Conservation (phyloP, 192 early-diverging fungal species). For the Coemansia erecta region DNA sequence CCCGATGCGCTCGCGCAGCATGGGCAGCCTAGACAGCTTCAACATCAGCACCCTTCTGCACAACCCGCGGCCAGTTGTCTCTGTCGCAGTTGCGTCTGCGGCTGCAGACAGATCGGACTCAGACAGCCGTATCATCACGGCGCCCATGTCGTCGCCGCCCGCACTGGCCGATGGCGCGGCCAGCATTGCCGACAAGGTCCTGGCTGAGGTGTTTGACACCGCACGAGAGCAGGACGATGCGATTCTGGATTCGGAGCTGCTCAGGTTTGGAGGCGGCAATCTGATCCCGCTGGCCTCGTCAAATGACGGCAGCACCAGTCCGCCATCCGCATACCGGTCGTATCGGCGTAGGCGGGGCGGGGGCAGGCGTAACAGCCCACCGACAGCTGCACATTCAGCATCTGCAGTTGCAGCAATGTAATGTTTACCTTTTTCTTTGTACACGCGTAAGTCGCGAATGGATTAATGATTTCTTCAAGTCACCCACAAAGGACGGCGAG, state of each 20-base stretch:
- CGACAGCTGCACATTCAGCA: not conserved
- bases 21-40: not conserved
- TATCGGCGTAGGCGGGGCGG: constrained; percentile 16
- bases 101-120: not conserved
- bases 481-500: too few species aligned
- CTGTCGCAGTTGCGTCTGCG: not conserved
- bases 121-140: constrained; percentile 4
- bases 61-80: not conserved
- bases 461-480: too few species aligned
- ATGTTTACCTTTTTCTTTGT: too few species aligned
- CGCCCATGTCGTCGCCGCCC: constrained; percentile 20
- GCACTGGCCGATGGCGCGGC: constrained; percentile 8
- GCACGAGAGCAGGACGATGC: not conserved
- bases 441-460: too few species aligned
- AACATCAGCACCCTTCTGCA: not conserved
- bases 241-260: constrained; percentile 17
- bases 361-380: not conserved
- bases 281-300: constrained; percentile 37
- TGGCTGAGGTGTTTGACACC: constrained; percentile 2
- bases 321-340: constrained; percentile 8
- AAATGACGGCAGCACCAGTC: not conserved
- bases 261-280: constrained; percentile 29
- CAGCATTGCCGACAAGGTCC: constrained; percentile 14
- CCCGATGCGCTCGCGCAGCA: constrained; percentile 9
- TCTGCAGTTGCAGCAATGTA: too few species aligned